Evolutionary conservation across 768 basidiomycete genomes (phyloP).

Genomic region (Lactarius tabidus): DNA sequence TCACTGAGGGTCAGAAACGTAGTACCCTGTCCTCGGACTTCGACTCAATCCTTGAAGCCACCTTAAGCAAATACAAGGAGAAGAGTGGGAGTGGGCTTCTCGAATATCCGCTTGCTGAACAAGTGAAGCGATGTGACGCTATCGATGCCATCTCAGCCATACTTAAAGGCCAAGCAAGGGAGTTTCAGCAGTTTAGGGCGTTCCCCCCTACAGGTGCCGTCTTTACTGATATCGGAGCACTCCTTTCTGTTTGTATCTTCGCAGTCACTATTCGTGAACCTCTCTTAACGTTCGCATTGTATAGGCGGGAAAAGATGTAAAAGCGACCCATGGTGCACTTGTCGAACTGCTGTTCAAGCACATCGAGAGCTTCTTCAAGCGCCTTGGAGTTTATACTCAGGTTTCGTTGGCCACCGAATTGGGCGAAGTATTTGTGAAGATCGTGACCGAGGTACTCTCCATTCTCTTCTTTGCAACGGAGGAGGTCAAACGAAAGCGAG

Average conservation of each 20-base stretch:
- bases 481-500: too few species aligned
- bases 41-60: too few species aligned
- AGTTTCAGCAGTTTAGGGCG: background rate
- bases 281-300: background rate
- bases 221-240: slow-evolving; percentile 3
- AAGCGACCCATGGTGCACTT: background rate
- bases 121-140: too few species aligned
- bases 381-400: too few species aligned
- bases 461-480: background rate
- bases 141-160: background rate
- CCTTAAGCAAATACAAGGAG: too few species aligned
- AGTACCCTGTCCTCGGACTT: slow-evolving; percentile 4
- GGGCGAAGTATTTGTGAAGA: background rate
- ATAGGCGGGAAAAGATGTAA: background rate
- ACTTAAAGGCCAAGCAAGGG: background rate
- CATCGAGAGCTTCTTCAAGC: background rate
- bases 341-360: background rate
- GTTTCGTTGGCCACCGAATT: background rate
- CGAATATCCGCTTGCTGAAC: too few species aligned
- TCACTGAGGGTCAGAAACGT: too few species aligned
- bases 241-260: background rate
- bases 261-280: too few species aligned
- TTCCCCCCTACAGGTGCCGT: background rate
- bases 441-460: background rate
- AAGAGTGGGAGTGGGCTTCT: too few species aligned